Evolutionary conservation across 2,329 filamentous ascomycete species (phyloP), one percentile per base, ranked within the genome.

Genomic region (Thermothelomyces thermophilus): DNA sequence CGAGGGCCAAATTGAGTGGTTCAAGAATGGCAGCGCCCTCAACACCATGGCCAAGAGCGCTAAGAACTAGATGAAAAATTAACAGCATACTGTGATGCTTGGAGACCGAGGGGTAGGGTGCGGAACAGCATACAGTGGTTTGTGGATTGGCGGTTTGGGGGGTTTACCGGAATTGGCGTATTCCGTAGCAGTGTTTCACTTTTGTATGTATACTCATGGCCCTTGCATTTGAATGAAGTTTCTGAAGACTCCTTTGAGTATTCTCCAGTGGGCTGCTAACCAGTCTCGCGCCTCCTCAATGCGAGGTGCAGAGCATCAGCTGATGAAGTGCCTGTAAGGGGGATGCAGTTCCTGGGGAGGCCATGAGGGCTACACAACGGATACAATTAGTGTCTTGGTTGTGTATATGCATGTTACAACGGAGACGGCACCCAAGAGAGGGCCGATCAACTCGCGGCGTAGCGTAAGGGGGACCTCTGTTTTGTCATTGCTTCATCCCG

Each of bases 1-100:
- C 80, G 89, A 89, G 70, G 83, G 87, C 62, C 93, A 98, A 77
- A 86, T 98, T 57, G 86, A 96, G 75, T 98, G 93, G 93, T 98
- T 98, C 82, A 90, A 90, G 80, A 94, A 97, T 71, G 93, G 93
- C 60, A 90, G 85, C 66, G 93, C 93, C 49, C 79, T 98, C 60
- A 98, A 98, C 83, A 96, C 90, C 63, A 98, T 98, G 91, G 90
- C 91, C 61, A 94, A 93, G 83, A 66, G 61, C 46, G 45, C 54
- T 45, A 53, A 60, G 53, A 59, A 59, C 31, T 57, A 42, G 56
- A 58, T 52, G 36, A n/a, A 50, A 24, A 56, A 46, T 26, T 35
- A 35, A 53, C 46, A 50, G 58, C 52, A 58, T 53, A 59, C 53
- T 48, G 54, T 55, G 51, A 48, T 14, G 48, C 22, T 44, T 50